Conservation (phyloP, 2,329 filamentous ascomycete genomes). For the Colletotrichum brevisporum region DNA sequence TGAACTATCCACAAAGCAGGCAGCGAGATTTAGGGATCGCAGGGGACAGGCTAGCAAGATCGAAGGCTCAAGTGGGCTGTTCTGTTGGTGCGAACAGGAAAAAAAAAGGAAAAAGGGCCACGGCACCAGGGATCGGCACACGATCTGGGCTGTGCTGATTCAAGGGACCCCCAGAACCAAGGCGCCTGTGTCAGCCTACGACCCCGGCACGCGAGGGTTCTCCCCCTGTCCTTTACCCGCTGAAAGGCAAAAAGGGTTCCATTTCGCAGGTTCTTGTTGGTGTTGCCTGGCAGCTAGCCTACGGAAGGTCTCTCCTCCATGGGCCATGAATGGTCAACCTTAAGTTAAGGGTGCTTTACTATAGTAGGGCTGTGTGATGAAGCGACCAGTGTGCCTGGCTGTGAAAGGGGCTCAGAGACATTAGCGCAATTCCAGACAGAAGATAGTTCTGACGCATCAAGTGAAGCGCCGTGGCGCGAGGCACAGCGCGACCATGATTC, state of each 20-base stretch:
- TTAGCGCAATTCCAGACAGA: neutral
- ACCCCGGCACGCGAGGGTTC: constrained; percentile 1
- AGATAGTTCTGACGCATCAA: neutral
- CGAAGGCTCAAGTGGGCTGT: neutral
- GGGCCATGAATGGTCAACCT: neutral
- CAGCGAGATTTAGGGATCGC: neutral
- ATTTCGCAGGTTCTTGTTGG: neutral
- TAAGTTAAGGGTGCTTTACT: constrained; percentile 11
- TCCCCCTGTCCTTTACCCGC: neutral
- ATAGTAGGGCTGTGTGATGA: constrained; percentile 16
- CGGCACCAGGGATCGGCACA: too few relatives aligned
- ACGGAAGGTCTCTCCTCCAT: neutral
- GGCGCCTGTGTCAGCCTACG: constrained; percentile 13
- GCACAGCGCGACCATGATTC: neutral
- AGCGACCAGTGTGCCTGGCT: constrained; percentile 10
- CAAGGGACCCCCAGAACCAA: too few relatives aligned
- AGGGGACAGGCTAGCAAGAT: neutral
- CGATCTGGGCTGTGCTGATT: too few relatives aligned
- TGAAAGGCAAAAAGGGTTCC: neutral
- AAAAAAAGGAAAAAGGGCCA: too few relatives aligned
- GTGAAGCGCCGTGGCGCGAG: neutral
- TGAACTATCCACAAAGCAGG: neutral
- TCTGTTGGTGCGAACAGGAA: neutral
- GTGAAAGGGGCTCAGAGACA: constrained; percentile 6
- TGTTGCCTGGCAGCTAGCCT: neutral